Base-by-base conservation (phyloP, 73 alveolate species). In the Symbiodinium pilosum region DNA sequence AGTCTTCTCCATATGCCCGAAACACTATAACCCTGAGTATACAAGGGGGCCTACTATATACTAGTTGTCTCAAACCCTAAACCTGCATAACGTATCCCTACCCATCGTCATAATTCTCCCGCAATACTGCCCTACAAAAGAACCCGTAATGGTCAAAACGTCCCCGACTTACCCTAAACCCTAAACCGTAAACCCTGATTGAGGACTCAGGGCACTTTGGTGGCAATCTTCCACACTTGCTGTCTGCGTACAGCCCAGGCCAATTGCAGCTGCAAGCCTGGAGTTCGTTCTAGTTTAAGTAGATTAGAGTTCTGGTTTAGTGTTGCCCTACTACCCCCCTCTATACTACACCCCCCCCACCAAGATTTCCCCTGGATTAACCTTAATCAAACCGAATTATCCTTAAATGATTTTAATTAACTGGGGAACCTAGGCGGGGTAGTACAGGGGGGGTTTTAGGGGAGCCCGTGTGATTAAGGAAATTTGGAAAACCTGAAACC, bases 241-340 rank as follows among this genome's bases (percentile, higher is more conserved):
- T 88, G 95, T 2, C 86, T 52, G n/a, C 95, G 95, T 32, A 88
- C 52, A 30, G 95, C 95, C 95, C 95, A 88, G 43, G 95, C 73
- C 44, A 88, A 38, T 11, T 88, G 95, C 40, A 88, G 95, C 71
- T 88, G 95, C 21, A 88, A 77, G 7, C 95, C 77, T 64, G 40
- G 11, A 28, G 77, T 12, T 12, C 77, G 12, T 59, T 4, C 38
- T n/a, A 36, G 77, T 21, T 64, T 24, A 36, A 36, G 32, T 21
- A 21, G 71, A n/a, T n/a, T 30, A 54, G 30, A 54, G 71, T 1
- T 30, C 0, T 54, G 30, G 26, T 64, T 26, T 18, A 32, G 40
- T 6, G 1, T 64, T 18, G 77, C 64, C 64, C n/a, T n/a, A n/a
- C n/a, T n/a, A n/a, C n/a, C n/a, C n/a, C n/a, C n/a, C n/a, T n/a